Conservation (phyloP, 2,329 filamentous ascomycete genomes). For the Penicillium sp. region DNA sequence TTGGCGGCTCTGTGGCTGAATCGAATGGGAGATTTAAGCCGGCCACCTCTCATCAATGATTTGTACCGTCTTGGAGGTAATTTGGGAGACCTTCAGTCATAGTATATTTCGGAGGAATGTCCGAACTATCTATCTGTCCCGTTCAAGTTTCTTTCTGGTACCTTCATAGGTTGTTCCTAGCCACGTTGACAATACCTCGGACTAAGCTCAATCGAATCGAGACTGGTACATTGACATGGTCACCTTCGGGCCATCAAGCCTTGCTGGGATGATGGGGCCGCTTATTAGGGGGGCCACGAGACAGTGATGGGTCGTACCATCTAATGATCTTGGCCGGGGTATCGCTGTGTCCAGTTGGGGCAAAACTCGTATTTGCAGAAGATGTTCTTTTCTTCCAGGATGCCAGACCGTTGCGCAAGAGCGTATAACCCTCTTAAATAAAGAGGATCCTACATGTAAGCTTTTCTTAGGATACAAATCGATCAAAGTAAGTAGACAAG, state of each 20-base stretch:
- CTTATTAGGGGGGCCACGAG: constrained; percentile 21
- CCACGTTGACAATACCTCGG: constrained; percentile 40
- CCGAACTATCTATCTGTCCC: constrained; percentile 39
- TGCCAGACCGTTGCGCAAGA: background rate
- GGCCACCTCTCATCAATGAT: constrained; percentile 30
- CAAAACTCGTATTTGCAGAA: background rate
- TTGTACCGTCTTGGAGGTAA: constrained; percentile 38
- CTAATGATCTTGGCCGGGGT: constrained; percentile 15
- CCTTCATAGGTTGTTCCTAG: constrained; percentile 45
- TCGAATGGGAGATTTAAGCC: constrained; percentile 43
- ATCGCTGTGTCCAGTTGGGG: constrained; percentile 9
- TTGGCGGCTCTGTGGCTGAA: constrained; percentile 40
- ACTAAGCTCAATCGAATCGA: constrained; percentile 35
- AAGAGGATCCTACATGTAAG: background rate
- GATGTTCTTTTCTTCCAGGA: background rate
- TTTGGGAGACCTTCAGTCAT: constrained; percentile 33
- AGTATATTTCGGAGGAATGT: constrained; percentile 27
- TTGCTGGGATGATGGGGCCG: constrained; percentile 32
- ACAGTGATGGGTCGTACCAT: constrained; percentile 22
- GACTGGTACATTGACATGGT: constrained; percentile 48
- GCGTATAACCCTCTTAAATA: background rate
- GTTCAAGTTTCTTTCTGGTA: constrained; percentile 48
- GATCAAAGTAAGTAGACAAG: background rate
- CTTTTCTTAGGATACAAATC: background rate
- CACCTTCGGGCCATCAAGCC: background rate